Evolutionary conservation across 2,329 filamentous ascomycete species (phyloP), one percentile per base, ranked within the genome.

Genomic region (Rutstroemia sydowiana): DNA sequence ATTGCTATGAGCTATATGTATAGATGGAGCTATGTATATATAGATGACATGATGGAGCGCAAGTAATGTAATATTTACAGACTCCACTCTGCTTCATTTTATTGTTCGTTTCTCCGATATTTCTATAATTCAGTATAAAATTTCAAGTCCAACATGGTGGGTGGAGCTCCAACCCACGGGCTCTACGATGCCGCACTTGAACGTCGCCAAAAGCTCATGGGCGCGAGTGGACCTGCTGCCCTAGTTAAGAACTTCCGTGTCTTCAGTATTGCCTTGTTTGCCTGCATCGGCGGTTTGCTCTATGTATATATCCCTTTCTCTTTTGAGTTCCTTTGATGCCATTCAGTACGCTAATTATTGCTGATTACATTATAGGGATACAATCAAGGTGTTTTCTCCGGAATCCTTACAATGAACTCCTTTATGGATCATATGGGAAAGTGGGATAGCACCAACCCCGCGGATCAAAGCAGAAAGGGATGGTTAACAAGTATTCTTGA

Each of bases 331-430:
- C 2, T 13, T 6, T 20, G n/a, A 16, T 9, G n/a, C 13, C 20
- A 16, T 5, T 16, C 16, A 9, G n/a, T 18, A 9, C 11, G 36
- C 36, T 39, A 18, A 39, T 39, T 39, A 39, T 20, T 2, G 2
- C 20, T 39, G 16, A 11, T 8, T 10, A 18, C n/a, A 39, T 39
- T 10, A 39, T 18, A 30, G 62, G 61, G 86, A 18, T 89, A 88
- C 69, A 88, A 89, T 63, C 83, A 88, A 65, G 86, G 85, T 59
- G 84, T 88, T 69, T 87, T 88, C 69, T 80, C 79, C n/a, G 85
- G 85, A 21, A 79, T 90, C 7, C 65, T 82, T 8, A 73, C 73
- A 14, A 81, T 82, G 78, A 70, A 70, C 1, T 61, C 76, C 4
- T 81, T 81, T 54, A 69, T 75, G 56, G 61, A 66, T 2, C 59